Evolutionary conservation across 352 stramenopile genomes (phyloP).

Genomic region (Pythium guiyangense): DNA sequence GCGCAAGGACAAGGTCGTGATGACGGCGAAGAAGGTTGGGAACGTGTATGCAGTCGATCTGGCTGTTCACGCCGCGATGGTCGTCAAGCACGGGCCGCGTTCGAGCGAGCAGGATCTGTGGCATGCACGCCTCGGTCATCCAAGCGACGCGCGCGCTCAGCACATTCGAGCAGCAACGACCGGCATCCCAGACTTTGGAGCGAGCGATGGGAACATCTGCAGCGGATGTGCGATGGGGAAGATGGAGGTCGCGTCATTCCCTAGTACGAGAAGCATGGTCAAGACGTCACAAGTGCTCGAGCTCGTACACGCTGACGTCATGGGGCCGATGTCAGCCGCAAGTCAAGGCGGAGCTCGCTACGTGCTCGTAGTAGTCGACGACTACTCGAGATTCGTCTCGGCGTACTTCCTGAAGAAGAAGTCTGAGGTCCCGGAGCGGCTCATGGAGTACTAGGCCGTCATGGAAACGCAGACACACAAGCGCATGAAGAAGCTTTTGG

Average conservation of each 20-base stretch:
- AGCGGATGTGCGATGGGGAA: background rate
- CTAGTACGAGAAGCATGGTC: background rate
- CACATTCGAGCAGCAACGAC: background rate
- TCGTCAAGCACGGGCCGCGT: slow-evolving; percentile 3
- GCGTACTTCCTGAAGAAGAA: slow-evolving; percentile 22
- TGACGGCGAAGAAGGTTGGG: background rate
- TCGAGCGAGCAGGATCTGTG: slow-evolving; percentile 18
- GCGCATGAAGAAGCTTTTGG: slow-evolving; percentile 18
- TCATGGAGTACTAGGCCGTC: slow-evolving; percentile 16
- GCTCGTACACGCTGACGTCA: slow-evolving; percentile 14
- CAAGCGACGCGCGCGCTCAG: background rate
- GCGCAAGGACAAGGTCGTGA: background rate
- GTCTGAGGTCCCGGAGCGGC: slow-evolving; percentile 14
- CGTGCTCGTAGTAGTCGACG: slow-evolving; percentile 19
- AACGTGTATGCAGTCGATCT: background rate
- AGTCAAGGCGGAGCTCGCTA: slow-evolving; percentile 13
- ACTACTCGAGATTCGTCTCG: slow-evolving; percentile 14
- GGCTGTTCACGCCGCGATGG: slow-evolving; percentile 3
- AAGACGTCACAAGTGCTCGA: slow-evolving; percentile 14
- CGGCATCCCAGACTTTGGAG: background rate
- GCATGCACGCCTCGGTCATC: slow-evolving; percentile 16
- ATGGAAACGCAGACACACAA: slow-evolving; percentile 16
- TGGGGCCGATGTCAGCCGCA: slow-evolving; percentile 16
- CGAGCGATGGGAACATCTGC: background rate
- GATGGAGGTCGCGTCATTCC: background rate